Base-by-base conservation (phyloP, 352 stramenopile species). In the Pilasporangium apinafurcum region DNA sequence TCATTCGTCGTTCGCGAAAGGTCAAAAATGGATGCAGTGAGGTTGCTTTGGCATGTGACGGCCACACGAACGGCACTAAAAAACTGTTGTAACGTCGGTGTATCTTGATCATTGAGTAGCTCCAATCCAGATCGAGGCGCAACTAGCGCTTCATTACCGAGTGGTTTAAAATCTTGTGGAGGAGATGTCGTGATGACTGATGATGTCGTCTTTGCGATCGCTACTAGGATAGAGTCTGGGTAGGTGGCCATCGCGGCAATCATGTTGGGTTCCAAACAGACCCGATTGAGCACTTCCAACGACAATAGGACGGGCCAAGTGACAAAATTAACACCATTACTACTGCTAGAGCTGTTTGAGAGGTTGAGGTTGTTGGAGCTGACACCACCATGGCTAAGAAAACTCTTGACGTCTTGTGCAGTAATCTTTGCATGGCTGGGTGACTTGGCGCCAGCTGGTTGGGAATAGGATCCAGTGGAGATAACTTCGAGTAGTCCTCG, bases 171-270 rank as follows among this genome's bases (percentile, higher is more conserved):
- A 57, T 92, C 82, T 3, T 51, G 63, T 2, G 78, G 72, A 4
- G 82, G 75, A 5, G 79, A 94, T 1, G 79, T 89, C 17, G 84
- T 80, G 29, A 92, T 83, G 17, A 94, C 80, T 0, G 77, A 88
- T 17, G 79, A 73, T 3, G 85, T 66, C 1, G 78, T 89, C 9
- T 67, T 66, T 1, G 70, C 70, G 17, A 94, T 76, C 4, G 61
- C 45, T 17, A 78, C 48, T 4, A 92, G 39, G 21, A 88, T 56
- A 12, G 65, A 52, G 22, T 87, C 72, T 1, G 58, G 42, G 29
- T 83, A 87, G 22, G 57, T 70, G 9, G 80, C 59, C 44, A 94
- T 81, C 5, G 82, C 82, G 14, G 62, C 68, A 20, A 92, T 56
- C 66, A 88, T 88, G 5, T 55, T 60, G 6, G 71, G 58, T 37